Base-by-base conservation (phyloP, 1,139 yeast genomes). In the Protomyces gravidus region DNA sequence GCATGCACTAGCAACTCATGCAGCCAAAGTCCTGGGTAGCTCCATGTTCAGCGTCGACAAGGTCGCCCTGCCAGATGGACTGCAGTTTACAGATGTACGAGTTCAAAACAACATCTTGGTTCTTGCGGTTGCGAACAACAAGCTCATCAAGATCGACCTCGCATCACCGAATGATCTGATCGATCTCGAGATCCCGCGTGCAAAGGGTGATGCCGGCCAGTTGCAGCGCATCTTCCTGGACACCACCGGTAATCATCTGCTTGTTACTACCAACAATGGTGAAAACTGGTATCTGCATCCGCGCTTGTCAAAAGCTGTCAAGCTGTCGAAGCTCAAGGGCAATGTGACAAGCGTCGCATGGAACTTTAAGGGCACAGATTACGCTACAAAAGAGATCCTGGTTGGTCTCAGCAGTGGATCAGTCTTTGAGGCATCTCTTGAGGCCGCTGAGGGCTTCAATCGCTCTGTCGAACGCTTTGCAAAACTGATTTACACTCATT, bases 241-340 rank as follows among this genome's bases (percentile, higher is more conserved):
- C 66, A 77, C 78, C 0, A 68, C 77, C 0, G 85, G 85, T 1
- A 68, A 73, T 7, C 83, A 80, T 66, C 68, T 81, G 48, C 70
- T 82, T 9, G 73, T 79, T 0, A 73, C 81, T 7, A 78, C 83
- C 0, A 67, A 71, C 3, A 70, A 69, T 45, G 73, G 75, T 33
- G 82, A 80, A 59, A 77, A 75, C 64, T 79, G 71, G 67, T 79
- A 77, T 63, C 67, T 79, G 42, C 74, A 77, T 64, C 68, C 69
- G 40, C 71, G 70, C 19, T 68, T 79, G 1, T 67, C 70, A 2
- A 71, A 71, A 30, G 73, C 75, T 56, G 74, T 75, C 61, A 67
- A 68, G 6, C 66, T 82, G 25, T 64, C 73, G 6, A 76, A 79
- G 63, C 68, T 81, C 59, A 76, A 75, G 61, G 77, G 78, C 21